Percentiles rank a stretch among this genome's conserved stretches.
Conservation (phyloP, 768 basidiomycete genomes). For the Termitomyces sp. region DNA sequence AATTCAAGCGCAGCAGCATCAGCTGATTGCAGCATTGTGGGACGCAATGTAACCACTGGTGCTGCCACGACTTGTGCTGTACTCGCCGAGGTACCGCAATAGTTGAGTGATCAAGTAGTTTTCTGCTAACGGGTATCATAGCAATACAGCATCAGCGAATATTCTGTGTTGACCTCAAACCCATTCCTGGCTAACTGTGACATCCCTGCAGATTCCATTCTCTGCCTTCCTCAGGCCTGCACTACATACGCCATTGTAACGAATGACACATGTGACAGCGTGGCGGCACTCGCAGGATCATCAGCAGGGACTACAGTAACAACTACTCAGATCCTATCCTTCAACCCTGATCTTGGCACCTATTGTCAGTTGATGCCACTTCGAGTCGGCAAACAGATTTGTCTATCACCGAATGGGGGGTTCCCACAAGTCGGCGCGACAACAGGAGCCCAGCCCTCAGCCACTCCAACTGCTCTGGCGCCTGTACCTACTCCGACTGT, state of each 20-base stretch:
- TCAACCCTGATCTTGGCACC: background rate
- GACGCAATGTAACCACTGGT: background rate
- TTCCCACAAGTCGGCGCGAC: background rate
- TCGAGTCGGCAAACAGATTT: background rate
- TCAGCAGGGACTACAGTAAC: background rate
- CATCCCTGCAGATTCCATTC: background rate
- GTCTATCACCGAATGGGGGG: background rate
- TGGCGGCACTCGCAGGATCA: background rate
- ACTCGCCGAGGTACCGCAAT: background rate
- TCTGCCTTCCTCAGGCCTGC: background rate
- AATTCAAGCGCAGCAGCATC: background rate
- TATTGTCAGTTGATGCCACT: background rate
- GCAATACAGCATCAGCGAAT: constrained; percentile 1
- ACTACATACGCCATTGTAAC: background rate
- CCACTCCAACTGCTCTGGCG: background rate
- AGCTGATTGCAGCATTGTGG: background rate
- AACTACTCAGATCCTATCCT: background rate
- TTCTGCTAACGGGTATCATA: background rate
- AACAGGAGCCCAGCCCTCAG: background rate
- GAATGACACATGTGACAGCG: background rate
- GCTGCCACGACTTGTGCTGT: background rate
- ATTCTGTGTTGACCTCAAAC: background rate
- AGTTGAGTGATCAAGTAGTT: background rate
- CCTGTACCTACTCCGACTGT: background rate
- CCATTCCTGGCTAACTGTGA: background rate